Evolutionary conservation across 2,329 filamentous ascomycete species (phyloP).

Genomic region (Arthrobotrys musiformis): DNA sequence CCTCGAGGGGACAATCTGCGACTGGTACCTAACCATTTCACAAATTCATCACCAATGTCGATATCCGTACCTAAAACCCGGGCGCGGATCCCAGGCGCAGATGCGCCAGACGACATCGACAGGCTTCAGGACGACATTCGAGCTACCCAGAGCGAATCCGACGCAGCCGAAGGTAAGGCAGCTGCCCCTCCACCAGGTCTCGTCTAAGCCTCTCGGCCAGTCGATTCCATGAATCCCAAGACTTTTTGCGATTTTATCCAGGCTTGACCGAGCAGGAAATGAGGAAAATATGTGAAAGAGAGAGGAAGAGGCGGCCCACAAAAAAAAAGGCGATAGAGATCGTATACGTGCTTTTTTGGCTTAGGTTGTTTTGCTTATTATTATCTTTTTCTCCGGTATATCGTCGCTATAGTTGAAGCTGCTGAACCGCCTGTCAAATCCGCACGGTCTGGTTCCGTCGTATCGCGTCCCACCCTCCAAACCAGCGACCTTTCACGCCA

Average conservation of each 20-base stretch:
- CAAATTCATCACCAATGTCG: slow-evolving; percentile 37
- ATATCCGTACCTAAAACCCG: slow-evolving; percentile 30
- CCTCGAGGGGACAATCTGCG: neutral
- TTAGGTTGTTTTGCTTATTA: slow-evolving; percentile 3
- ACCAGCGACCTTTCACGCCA: slow-evolving; percentile 43
- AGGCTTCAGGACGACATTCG: slow-evolving; percentile 49
- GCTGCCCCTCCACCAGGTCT: slow-evolving; percentile 40
- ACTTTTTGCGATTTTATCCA: slow-evolving; percentile 53
- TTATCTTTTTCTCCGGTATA: neutral
- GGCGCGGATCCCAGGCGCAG: slow-evolving; percentile 46
- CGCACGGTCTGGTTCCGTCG: neutral
- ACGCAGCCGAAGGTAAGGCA: slow-evolving; percentile 54
- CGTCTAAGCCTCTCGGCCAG: slow-evolving; percentile 51
- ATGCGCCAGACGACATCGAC: slow-evolving; percentile 49
- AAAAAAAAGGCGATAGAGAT: neutral
- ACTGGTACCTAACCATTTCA: neutral
- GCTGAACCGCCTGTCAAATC: slow-evolving; percentile 17
- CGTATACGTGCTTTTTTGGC: slow-evolving; percentile 8
- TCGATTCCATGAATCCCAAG: slow-evolving; percentile 46
- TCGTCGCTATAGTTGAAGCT: slow-evolving; percentile 14
- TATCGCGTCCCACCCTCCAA: slow-evolving; percentile 38
- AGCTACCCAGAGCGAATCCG: slow-evolving; percentile 41
- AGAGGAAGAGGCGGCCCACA: neutral
- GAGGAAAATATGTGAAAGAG: neutral
- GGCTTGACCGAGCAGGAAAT: slow-evolving; percentile 19